Evolutionary conservation across 805 yeast genomes (phyloP).

Genomic region (Hanseniaspora mollemarum): DNA sequence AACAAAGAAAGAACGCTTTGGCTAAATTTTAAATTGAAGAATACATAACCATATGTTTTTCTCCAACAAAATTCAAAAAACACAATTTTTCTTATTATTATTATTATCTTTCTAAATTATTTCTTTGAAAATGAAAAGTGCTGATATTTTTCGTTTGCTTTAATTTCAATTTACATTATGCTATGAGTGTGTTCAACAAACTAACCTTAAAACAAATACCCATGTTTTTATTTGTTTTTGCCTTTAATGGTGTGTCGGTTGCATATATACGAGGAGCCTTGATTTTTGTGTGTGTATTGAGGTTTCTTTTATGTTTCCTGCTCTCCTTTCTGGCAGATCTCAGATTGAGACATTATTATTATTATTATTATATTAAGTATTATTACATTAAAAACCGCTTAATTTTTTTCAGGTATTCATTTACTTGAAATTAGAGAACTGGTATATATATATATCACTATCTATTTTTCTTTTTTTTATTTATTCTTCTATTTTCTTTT

Average conservation of each 20-base stretch:
- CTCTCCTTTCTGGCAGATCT: neutral
- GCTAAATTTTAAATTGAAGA: slow-evolving; percentile 27
- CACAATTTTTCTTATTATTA: neutral
- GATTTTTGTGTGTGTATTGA: neutral
- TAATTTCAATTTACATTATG: neutral
- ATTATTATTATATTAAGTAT: neutral
- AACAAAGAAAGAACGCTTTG: slow-evolving; percentile 32
- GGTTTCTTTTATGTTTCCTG: neutral
- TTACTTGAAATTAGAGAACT: neutral
- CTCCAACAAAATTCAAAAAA: neutral
- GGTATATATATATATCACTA: neutral
- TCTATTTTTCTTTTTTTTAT: neutral
- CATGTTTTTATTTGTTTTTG: neutral
- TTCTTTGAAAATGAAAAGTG: neutral
- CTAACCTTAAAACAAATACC: neutral
- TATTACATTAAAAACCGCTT: neutral
- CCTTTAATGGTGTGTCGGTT: neutral
- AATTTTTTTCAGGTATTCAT: neutral
- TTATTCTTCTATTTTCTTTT: neutral
- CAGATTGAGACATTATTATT: neutral
- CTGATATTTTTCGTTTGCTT: neutral
- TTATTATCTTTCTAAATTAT: neutral
- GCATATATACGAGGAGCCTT: neutral
- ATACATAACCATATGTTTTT: neutral
- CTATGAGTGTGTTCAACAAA: slow-evolving; percentile 1